Conservation (phyloP, 2,329 filamentous ascomycete species). For the Cytospora schulzeri region DNA sequence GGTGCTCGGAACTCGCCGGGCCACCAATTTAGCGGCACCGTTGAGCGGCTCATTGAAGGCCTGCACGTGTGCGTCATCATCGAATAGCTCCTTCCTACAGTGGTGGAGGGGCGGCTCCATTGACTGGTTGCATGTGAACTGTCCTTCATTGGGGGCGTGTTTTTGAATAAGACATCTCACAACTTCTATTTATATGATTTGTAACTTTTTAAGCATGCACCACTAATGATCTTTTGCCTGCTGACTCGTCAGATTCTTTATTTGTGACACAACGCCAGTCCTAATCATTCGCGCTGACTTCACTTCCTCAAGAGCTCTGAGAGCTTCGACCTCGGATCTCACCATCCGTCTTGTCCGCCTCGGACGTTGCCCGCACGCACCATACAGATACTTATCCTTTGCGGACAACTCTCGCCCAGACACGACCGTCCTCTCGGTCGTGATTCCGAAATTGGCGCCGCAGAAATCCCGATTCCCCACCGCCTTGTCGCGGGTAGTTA, state of each 20-base stretch:
- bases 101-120: not conserved
- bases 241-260: conserved; percentile 4
- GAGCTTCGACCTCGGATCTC: not conserved
- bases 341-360: not conserved
- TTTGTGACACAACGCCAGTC: conserved; percentile 8
- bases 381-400: not conserved
- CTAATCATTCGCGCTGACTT: not conserved
- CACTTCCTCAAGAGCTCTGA: conserved; percentile 1
- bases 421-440: conserved; percentile 5
- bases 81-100: not conserved
- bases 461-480: conserved; percentile 2
- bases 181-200: not conserved
- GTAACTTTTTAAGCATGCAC: not conserved
- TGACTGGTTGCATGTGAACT: not conserved
- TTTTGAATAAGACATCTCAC: not conserved
- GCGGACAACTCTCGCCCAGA: not conserved
- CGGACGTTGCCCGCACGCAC: conserved; percentile 4
- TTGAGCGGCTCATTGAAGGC: not conserved
- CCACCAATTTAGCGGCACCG: not conserved
- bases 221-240: not conserved
- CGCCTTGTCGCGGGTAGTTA: conserved; percentile 23
- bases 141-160: not conserved
- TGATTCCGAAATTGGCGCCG: conserved; percentile 14
- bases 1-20: not conserved
- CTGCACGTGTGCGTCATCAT: not conserved